phyloP scores from a whole-genome alignment of 345 rosid genomes.

The Microthlaspi erraticum region DNA sequence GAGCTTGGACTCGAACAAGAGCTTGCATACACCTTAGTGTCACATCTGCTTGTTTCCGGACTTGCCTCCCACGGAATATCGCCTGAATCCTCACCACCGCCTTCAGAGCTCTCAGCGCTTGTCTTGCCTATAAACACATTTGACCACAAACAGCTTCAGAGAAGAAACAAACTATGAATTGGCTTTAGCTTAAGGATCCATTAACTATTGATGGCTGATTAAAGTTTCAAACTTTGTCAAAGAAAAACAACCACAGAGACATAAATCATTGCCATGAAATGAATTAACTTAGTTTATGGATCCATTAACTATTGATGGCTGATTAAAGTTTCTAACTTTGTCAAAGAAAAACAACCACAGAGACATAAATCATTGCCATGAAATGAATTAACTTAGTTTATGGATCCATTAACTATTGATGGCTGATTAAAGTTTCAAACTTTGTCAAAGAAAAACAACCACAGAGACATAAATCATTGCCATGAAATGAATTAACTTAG shows the following conservation, averaged over 20 bases:
- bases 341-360: not conserved
- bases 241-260: not conserved
- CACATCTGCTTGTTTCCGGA: conserved; percentile 90
- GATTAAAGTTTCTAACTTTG: conserved; percentile 23
- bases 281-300: not conserved
- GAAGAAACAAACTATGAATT: not conserved
- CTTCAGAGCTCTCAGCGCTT: conserved; percentile 78
- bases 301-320: conserved; percentile 4
- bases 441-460: not conserved
- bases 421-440: conserved; percentile 22
- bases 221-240: conserved; percentile 20
- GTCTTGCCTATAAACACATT: conserved; percentile 62
- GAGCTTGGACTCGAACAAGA: conserved; percentile 87
- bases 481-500: too few species aligned
- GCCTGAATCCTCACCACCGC: conserved; percentile 96
- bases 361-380: not conserved
- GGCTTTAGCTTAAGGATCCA: not conserved
- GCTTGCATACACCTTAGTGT: conserved; percentile 97
- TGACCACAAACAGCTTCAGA: conserved; percentile 24
- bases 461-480: not conserved
- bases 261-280: not conserved
- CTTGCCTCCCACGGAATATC: conserved; percentile 80
- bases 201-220: not conserved
- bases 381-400: not conserved
- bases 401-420: not conserved